Base-by-base conservation (phyloP, 1,139 yeast genomes). In the Suhomyces bolitotheri region DNA sequence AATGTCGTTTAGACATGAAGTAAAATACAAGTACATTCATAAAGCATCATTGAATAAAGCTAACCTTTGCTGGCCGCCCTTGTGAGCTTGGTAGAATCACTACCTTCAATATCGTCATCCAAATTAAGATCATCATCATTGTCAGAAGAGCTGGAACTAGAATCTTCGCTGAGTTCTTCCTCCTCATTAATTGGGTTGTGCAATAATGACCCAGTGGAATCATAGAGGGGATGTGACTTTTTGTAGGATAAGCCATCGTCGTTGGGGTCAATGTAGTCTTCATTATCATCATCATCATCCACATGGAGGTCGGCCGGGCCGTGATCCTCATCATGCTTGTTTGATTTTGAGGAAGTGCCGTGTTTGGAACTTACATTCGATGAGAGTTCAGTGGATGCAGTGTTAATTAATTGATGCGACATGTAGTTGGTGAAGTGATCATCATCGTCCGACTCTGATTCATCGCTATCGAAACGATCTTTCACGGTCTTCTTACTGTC, bases 211-310 rank as follows among this genome's bases (percentile, higher is more conserved):
- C 75, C 75, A 7, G 58, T 46, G 8, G 67, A 53, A 45, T 69
- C 75, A 45, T 82, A 82, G 37, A 82, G 58, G 4, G 87, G 82
- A 50, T 80, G 77, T 16, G 75, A 69, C 51, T 78, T 81, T 34
- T 78, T 78, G 55, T 84, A 84, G 4, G 85, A 80, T 53, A 78
- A 79, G 0, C 92, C 92, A 50, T 84, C 94, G 55, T 84, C 92
- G 52, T 83, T 81, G 2, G 92, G 92, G 55, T 83, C 92, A 48
- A 79, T 78, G 49, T 83, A 83, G 40, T 81, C 87, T 38, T 79
- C 85, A 19, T 70, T 78, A 16, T 66, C 71, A 12, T 31, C 33
- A 17, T 17, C 20, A 17, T 17, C 20, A 13, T 31, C 29, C 13
- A 17, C 16, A 4, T n/a, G 12, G 8, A 26, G 25, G 5, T 22